A percentile compares a stretch with the other conserved stretches of the same genome.
Conservation (phyloP, 169 alveolate genomes). For the Cryptosporidium meleagridis region DNA sequence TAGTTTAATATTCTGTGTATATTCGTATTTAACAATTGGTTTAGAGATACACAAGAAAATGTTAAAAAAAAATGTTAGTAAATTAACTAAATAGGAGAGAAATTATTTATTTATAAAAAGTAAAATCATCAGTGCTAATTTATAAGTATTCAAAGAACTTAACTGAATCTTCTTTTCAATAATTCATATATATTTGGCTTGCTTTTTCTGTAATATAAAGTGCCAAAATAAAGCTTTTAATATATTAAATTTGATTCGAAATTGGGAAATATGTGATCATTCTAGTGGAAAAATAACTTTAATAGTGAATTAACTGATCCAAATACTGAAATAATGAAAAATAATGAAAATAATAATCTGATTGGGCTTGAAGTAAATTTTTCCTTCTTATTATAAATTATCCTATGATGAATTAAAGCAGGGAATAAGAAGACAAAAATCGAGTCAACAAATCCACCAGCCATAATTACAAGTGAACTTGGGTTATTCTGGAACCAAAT, state of each 20-base stretch:
- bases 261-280: not conserved
- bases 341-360: constrained; percentile 19
- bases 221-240: not conserved
- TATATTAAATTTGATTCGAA: not conserved
- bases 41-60: no score
- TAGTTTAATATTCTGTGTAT: no score
- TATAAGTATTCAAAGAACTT: not conserved
- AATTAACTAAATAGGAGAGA: no score
- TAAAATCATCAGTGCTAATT: no score
- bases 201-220: not conserved
- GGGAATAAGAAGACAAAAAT: constrained; percentile 61
- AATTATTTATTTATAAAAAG: no score
- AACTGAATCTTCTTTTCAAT: not conserved
- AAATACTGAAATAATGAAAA: constrained; percentile 15
- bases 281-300: not conserved
- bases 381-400: not conserved
- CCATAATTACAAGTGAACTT: constrained; percentile 9
- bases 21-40: no score
- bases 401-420: constrained; percentile 47
- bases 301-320: constrained; percentile 14
- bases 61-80: no score
- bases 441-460: constrained; percentile 68
- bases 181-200: not conserved
- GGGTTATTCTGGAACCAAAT: constrained; percentile 2
- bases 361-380: constrained; percentile 32